phyloP scores from a whole-genome alignment of 2,329 filamentous ascomycete species.

The Ophiostoma ulmi region DNA sequence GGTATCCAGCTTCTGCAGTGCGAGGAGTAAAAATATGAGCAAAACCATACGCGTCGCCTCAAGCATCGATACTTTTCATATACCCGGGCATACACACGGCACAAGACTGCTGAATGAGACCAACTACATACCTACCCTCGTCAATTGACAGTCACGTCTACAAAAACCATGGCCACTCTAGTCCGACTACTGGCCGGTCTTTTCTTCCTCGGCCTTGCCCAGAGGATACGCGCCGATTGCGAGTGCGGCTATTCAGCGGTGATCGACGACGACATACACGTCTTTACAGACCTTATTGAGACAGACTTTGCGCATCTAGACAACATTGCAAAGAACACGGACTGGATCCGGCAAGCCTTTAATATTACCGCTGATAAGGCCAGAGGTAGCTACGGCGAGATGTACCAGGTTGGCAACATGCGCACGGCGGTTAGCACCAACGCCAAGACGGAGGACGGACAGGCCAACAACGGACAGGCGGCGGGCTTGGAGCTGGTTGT shows the following conservation, averaged over 20 bases:
- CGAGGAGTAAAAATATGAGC: no score
- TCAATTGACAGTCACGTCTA: not conserved
- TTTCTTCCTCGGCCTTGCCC: slow-evolving; percentile 27
- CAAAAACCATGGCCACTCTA: not conserved
- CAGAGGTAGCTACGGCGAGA: slow-evolving; percentile 62
- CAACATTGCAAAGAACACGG: slow-evolving; percentile 45
- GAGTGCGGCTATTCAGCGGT: slow-evolving; percentile 66
- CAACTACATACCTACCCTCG: not conserved
- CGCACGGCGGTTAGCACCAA: slow-evolving; percentile 39
- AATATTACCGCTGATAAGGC: slow-evolving; percentile 55
- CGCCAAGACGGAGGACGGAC: slow-evolving; percentile 40
- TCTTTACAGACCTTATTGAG: slow-evolving; percentile 67
- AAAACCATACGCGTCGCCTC: no score
- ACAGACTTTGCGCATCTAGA: slow-evolving; percentile 62
- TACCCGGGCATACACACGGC: no score
- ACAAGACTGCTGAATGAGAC: no score
- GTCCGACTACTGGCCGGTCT: slow-evolving; percentile 24
- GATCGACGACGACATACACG: slow-evolving; percentile 36
- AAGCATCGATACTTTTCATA: no score
- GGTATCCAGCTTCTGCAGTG: no score
- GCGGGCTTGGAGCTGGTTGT: slow-evolving; percentile 56
- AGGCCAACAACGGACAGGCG: slow-evolving; percentile 39
- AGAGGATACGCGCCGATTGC: slow-evolving; percentile 45
- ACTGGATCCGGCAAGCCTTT: slow-evolving; percentile 65
- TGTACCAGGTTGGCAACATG: slow-evolving; percentile 54